Base-by-base conservation (phyloP, 371 early-diverging fungal genomes). In the Mucor ambiguus region DNA sequence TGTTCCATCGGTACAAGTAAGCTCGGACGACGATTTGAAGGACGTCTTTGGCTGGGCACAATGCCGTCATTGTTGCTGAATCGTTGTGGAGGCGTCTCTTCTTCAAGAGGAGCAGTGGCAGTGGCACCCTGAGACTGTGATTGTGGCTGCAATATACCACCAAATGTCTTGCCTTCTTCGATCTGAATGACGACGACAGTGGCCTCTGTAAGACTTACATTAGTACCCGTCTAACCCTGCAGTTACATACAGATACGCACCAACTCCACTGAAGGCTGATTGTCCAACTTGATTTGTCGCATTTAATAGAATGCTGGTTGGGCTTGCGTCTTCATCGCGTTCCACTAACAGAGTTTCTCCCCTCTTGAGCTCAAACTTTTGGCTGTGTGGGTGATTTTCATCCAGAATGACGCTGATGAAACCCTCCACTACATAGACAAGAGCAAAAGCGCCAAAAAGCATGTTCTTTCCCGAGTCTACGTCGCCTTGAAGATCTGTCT, bases 401-500 rank as follows among this genome's bases (percentile, higher is more conserved):
- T 80, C 84, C 35, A 88, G 71, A 14, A 78, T 60, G 4, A 74
- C 64, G 28, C 54, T 60, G 7, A 81, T 77, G 33, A 72, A 66
- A 20, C 89, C 89, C 11, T 75, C 76, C 11, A 89, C 78, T 8
- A 86, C 82, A 70, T 87, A 83, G 12, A 88, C 73, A 35, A 88
- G 75, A 1, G 82, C 79, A 66, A 80, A 81, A 0, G 83, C 72
- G 14, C 81, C 83, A 38, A 88, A 72, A 3, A 88, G 59, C 61
- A 86, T 72, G 44, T 76, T 84, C 22, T 73, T 75, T n/a, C 72
- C 73, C 7, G 79, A 58, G 28, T 71, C 63, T n/a, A 66, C 72
- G 20, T 66, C 67, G 16, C 67, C 74, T 30, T 70, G 64, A 18
- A 54, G 49, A 26, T 70, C 72, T 1, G 65, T 48, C 41, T 58